Evolutionary conservation across 352 stramenopile genomes (phyloP).

Genomic region (Globisporangium perplexum): DNA sequence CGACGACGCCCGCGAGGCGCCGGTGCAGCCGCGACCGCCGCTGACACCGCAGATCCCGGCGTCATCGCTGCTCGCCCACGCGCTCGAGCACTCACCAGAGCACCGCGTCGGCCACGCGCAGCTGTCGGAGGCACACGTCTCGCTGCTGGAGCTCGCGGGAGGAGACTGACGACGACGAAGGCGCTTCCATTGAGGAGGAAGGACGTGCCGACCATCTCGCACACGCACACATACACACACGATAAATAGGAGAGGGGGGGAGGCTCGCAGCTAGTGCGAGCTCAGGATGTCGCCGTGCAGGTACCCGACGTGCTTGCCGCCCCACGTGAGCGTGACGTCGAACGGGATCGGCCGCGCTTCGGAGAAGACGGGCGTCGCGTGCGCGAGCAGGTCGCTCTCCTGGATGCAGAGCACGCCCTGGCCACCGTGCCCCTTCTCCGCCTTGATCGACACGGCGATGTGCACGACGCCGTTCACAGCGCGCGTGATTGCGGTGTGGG

Average conservation of each 20-base stretch:
- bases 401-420: conserved; percentile 45
- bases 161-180: conserved; percentile 11
- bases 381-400: conserved; percentile 26
- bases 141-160: conserved; percentile 44
- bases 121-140: conserved; percentile 24
- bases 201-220: background rate
- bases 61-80: too few species aligned
- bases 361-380: conserved; percentile 22
- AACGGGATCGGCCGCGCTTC: conserved; percentile 33
- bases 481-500: conserved; percentile 36
- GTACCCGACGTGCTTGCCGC: conserved; percentile 47
- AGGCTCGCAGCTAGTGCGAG: conserved; percentile 10
- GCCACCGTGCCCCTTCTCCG: conserved; percentile 27
- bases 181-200: background rate
- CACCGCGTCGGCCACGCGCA: conserved; percentile 4
- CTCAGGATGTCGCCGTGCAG: conserved; percentile 44
- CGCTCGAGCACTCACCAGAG: conserved; percentile 12
- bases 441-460: conserved; percentile 40
- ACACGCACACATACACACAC: conserved; percentile 1
- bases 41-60: background rate
- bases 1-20: conserved; percentile 6
- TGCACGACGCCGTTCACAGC: conserved; percentile 44
- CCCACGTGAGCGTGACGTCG: conserved; percentile 46
- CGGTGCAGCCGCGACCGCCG: background rate
- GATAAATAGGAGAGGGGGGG: background rate